A percentile compares a stretch with the other conserved stretches of the same genome.
Evolutionary conservation across 345 rosid species (phyloP).

Genomic region (Psidium guajava): DNA sequence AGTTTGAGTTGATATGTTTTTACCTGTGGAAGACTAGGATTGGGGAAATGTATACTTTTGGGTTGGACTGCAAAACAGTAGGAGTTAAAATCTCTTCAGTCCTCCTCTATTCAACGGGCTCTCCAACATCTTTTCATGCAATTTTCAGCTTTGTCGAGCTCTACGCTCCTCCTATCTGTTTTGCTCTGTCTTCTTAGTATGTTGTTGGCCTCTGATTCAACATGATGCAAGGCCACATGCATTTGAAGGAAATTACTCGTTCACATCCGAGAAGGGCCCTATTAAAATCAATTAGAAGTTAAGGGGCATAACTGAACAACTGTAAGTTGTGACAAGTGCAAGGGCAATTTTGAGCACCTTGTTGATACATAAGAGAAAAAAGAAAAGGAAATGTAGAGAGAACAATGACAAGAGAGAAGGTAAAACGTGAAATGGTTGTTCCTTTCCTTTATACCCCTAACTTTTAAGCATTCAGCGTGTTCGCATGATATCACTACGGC

Average conservation of each 20-base stretch:
- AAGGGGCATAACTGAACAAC: background rate
- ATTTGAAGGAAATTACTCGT: background rate
- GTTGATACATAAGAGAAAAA: background rate
- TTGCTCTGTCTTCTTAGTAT: background rate
- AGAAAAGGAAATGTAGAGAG: background rate
- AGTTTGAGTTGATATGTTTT: background rate
- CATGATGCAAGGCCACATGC: background rate
- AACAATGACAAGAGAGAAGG: background rate
- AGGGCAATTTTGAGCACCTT: background rate
- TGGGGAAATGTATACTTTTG: background rate
- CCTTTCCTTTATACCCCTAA: background rate
- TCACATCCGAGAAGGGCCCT: background rate
- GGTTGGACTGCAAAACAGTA: background rate
- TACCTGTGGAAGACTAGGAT: background rate
- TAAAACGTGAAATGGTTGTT: background rate
- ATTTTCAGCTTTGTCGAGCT: background rate
- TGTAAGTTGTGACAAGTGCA: background rate
- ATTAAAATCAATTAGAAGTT: background rate
- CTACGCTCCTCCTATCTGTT: background rate
- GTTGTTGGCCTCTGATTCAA: background rate
- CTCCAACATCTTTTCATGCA: background rate
- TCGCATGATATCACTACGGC: rapidly evolving
- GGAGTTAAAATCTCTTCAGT: background rate
- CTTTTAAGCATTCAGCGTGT: background rate
- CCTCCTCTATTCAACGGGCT: background rate